Percentiles rank a stretch among this genome's conserved stretches.
These are phyloP conservation scores for Delitschia confertaspora DNA, from an alignment of 495 filamentous ascomycete species.

Conservation along the genomic window DNA sequence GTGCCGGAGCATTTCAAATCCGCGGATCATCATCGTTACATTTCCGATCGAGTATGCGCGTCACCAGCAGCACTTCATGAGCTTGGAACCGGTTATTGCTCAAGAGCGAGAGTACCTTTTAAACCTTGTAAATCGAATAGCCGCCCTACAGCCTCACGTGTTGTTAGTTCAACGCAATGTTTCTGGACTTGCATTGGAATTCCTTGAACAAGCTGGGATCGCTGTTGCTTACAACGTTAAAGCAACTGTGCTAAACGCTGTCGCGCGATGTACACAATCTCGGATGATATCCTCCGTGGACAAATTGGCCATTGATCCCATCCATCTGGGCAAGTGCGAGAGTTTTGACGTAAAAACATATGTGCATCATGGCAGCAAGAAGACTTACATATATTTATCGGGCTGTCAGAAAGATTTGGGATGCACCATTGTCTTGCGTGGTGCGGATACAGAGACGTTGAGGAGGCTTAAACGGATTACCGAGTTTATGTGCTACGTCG, in stretches of 20 bases:
- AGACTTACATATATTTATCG: slow-evolving; percentile 92
- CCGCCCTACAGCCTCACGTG: slow-evolving; percentile 70
- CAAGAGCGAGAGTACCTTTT: slow-evolving; percentile 92
- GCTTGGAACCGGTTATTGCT: slow-evolving; percentile 89
- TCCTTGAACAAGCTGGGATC: slow-evolving; percentile 78
- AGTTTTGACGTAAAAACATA: slow-evolving; percentile 95
- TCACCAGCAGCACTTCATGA: slow-evolving; percentile 96
- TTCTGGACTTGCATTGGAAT: slow-evolving; percentile 78
- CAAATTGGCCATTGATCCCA: slow-evolving; percentile 76
- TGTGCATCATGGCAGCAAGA: slow-evolving; percentile 69
- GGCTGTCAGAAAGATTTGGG: slow-evolving; percentile 89
- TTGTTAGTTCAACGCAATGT: slow-evolving; percentile 85
- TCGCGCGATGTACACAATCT: slow-evolving; percentile 82
- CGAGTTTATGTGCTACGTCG: slow-evolving; percentile 98
- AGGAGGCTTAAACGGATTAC: slow-evolving; percentile 83
- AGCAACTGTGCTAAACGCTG: slow-evolving; percentile 85
- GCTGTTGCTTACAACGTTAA: slow-evolving; percentile 95
- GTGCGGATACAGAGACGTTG: slow-evolving; percentile 60
- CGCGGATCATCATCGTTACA: slow-evolving; percentile 83
- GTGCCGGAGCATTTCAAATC: slow-evolving; percentile 73
- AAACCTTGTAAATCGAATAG: slow-evolving; percentile 88
- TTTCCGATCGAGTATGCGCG: slow-evolving; percentile 96
- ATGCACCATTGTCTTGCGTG: slow-evolving; percentile 91
- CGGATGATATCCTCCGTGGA: slow-evolving; percentile 91
- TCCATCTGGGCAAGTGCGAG: slow-evolving; percentile 65